Conservation (phyloP, 495 filamentous ascomycete genomes). For the Talaromyces wortmannii region DNA sequence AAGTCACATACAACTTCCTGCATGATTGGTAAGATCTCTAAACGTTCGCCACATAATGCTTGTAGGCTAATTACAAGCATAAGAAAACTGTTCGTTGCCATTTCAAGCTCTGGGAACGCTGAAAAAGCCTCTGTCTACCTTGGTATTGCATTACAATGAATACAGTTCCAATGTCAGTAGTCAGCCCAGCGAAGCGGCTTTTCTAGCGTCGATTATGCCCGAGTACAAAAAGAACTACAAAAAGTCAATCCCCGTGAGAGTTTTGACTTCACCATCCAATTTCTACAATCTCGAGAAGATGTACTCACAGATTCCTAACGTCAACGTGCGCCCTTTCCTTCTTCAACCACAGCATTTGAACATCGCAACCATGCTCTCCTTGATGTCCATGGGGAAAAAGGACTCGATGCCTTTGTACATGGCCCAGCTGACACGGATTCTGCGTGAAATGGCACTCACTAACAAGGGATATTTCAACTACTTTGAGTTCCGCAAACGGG, state of each 20-base stretch:
- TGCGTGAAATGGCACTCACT: slow-evolving; percentile 50
- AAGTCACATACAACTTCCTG: slow-evolving; percentile 62
- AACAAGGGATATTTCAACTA: slow-evolving; percentile 50
- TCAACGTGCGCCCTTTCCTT: slow-evolving; percentile 38
- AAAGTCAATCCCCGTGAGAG: slow-evolving; percentile 43
- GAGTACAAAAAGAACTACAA: slow-evolving; percentile 8
- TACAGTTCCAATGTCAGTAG: slow-evolving; percentile 43
- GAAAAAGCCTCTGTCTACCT: slow-evolving; percentile 47
- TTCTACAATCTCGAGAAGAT: slow-evolving; percentile 34
- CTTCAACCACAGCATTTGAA: slow-evolving; percentile 53
- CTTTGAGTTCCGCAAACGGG: slow-evolving; percentile 16
- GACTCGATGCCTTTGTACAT: slow-evolving; percentile 13
- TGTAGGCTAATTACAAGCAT: neutral
- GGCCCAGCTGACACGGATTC: slow-evolving; percentile 32
- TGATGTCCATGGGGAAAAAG: slow-evolving; percentile 45
- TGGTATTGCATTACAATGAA: slow-evolving; percentile 63
- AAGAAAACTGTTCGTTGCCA: slow-evolving; percentile 47
- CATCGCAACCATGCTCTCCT: slow-evolving; percentile 54
- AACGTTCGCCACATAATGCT: neutral
- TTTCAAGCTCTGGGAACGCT: slow-evolving; percentile 23
- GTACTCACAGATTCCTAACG: slow-evolving; percentile 25
- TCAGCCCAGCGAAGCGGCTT: slow-evolving; percentile 59
- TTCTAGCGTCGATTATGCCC: slow-evolving; percentile 42
- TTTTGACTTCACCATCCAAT: slow-evolving; percentile 60
- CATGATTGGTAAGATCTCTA: slow-evolving; percentile 27